These are phyloP conservation scores for Coffea canephora DNA, from an alignment of 257 asterid species.

Conservation along the genomic window DNA sequence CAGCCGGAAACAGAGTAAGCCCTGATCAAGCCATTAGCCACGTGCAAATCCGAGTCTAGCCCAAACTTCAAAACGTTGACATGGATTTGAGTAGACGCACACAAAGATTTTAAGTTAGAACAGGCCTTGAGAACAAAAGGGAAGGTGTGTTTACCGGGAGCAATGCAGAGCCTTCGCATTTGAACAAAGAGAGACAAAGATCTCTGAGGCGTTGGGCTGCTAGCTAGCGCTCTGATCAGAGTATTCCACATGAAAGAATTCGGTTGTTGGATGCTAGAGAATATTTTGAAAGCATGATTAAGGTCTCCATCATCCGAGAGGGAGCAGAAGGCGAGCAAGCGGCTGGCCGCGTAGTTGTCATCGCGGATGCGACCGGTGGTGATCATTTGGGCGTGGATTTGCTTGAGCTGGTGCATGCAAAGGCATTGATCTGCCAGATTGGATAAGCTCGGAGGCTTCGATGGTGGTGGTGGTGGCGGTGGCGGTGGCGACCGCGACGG, in stretches of 20 bases:
- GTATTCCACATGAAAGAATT: slow-evolving; percentile 93
- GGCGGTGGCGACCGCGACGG: slow-evolving; percentile 19
- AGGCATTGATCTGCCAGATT: slow-evolving; percentile 54
- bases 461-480: slow-evolving; percentile 9
- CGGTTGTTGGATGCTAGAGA: slow-evolving; percentile 33
- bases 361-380: slow-evolving; percentile 48
- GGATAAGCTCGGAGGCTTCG: slow-evolving; percentile 32
- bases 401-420: slow-evolving; percentile 60
- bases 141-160: slow-evolving; percentile 77
- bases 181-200: slow-evolving; percentile 43
- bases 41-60: slow-evolving; percentile 58
- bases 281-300: slow-evolving; percentile 52
- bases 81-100: slow-evolving; percentile 54
- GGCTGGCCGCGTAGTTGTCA: slow-evolving; percentile 75
- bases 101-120: slow-evolving; percentile 25
- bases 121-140: slow-evolving; percentile 82
- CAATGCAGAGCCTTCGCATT: slow-evolving; percentile 48
- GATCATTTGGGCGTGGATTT: slow-evolving; percentile 81
- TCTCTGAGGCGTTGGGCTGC: slow-evolving; percentile 35
- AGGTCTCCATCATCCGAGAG: slow-evolving; percentile 62
- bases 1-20: slow-evolving; percentile 50
- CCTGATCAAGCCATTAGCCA: slow-evolving; percentile 58
- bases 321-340: slow-evolving; percentile 70
- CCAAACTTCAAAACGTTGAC: slow-evolving; percentile 56
- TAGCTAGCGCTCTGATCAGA: slow-evolving; percentile 64